Percentiles rank a stretch among this genome's conserved stretches.
These are phyloP conservation scores for Talaromyces albobiverticillius DNA, from an alignment of 2,329 filamentous ascomycete genomes.

Conservation along the genomic window DNA sequence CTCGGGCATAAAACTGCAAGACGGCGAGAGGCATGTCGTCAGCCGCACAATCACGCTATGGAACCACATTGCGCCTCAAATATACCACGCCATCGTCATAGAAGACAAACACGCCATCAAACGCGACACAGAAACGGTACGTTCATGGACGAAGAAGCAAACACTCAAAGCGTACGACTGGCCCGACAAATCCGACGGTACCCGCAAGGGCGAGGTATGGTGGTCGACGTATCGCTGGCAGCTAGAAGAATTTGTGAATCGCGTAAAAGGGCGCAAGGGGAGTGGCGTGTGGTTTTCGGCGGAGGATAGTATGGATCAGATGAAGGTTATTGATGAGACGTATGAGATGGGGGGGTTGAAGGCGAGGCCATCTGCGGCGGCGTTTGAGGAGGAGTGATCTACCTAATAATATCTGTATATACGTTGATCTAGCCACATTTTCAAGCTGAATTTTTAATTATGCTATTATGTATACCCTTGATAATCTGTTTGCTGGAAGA, in stretches of 20 bases:
- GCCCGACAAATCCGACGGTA: conserved; percentile 16
- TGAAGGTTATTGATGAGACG: conserved; percentile 48
- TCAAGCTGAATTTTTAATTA: too few relatives aligned
- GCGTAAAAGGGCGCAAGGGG: conserved; percentile 37
- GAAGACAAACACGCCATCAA: conserved; percentile 34
- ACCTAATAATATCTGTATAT: too few relatives aligned
- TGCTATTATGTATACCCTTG: too few relatives aligned
- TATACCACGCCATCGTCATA: conserved; percentile 26
- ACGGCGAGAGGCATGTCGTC: conserved; percentile 7
- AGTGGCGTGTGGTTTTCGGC: conserved; percentile 40
- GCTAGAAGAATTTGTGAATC: conserved; percentile 51
- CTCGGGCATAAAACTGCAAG: not conserved
- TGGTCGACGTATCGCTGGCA: conserved; percentile 49
- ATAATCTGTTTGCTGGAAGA: too few relatives aligned
- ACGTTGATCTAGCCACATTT: too few relatives aligned
- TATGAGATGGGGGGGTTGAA: conserved; percentile 42
- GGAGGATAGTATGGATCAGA: conserved; percentile 46
- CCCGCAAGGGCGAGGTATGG: conserved; percentile 29
- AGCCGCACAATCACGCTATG: conserved; percentile 19
- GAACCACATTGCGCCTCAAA: conserved; percentile 20
- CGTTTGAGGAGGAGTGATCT: not conserved
- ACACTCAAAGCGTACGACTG: conserved; percentile 21
- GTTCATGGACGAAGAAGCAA: conserved; percentile 19
- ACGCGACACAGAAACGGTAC: conserved; percentile 11
- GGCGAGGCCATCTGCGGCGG: conserved; percentile 14